Percentiles rank a stretch among this genome's conserved stretches.
Evolutionary conservation across 768 basidiomycete species (phyloP).

Genomic region (Piloderma croceum): DNA sequence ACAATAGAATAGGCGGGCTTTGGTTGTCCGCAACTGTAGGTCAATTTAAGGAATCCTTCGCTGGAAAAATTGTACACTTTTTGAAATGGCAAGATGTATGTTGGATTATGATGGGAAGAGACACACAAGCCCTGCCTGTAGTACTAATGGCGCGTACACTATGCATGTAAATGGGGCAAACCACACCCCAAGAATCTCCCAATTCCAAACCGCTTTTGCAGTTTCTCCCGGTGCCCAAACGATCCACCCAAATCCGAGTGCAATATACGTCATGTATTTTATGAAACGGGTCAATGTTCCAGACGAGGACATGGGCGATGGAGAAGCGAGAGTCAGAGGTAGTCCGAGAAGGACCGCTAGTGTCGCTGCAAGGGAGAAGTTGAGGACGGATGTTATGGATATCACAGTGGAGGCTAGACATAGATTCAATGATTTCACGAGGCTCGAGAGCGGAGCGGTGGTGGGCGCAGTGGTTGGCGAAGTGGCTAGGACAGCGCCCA

Average conservation of each 20-base stretch:
- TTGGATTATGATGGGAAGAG: conserved; percentile 29
- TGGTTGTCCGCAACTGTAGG: too few relatives aligned
- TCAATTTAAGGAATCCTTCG: too few relatives aligned
- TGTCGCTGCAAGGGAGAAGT: conserved; percentile 81
- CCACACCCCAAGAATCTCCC: conserved; percentile 79
- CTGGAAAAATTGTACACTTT: background rate
- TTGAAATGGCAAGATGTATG: conserved; percentile 3
- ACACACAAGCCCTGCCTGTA: conserved; percentile 64
- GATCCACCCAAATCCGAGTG: conserved; percentile 58
- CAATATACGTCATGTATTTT: conserved; percentile 33
- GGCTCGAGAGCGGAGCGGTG: conserved; percentile 35
- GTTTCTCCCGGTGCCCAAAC: conserved; percentile 40
- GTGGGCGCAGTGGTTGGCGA: conserved; percentile 20
- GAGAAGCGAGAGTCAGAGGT: conserved; percentile 49
- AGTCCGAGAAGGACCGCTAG: conserved; percentile 61
- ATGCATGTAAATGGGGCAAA: conserved; percentile 76
- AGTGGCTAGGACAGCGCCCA: conserved; percentile 24
- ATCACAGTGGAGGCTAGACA: conserved; percentile 84
- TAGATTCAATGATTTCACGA: conserved; percentile 71
- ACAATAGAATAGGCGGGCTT: too few relatives aligned
- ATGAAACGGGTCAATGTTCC: conserved; percentile 25
- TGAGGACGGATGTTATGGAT: conserved; percentile 80
- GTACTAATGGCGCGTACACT: conserved; percentile 68
- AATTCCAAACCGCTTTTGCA: conserved; percentile 58
- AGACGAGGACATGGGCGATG: conserved; percentile 17